Evolutionary conservation across 345 rosid species (phyloP).

Genomic region (Pistacia vera): DNA sequence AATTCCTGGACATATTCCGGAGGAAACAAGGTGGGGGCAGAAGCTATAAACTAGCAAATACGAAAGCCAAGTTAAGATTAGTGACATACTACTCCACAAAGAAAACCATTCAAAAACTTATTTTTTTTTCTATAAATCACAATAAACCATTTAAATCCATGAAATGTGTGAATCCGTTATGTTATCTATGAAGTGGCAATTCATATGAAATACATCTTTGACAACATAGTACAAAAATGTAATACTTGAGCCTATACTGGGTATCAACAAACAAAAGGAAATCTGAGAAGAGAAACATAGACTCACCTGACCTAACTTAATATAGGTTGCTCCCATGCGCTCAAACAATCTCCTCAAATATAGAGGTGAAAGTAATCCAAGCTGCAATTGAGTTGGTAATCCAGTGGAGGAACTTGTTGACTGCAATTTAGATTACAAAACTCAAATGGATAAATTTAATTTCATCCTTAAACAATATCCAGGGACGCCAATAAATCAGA

Average conservation of each 20-base stretch:
- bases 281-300: not conserved
- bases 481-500: no score
- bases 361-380: constrained; percentile 83
- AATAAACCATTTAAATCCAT: no score
- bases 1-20: constrained; percentile 86
- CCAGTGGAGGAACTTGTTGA: constrained; percentile 60
- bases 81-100: not conserved
- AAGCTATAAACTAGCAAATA: constrained; percentile 76
- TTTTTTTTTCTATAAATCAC: no score
- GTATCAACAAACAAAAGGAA: not conserved
- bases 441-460: not conserved
- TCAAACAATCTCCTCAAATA: constrained; percentile 93
- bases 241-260: not conserved
- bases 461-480: no score
- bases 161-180: no score
- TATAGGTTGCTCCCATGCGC: constrained; percentile 97
- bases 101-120: not conserved
- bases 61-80: constrained; percentile 22
- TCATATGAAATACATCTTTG: not conserved
- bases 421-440: constrained; percentile 36
- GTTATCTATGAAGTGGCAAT: no score
- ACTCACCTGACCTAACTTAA: constrained; percentile 90
- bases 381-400: constrained; percentile 67
- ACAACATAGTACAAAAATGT: not conserved
- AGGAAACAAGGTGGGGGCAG: constrained; percentile 94